These are phyloP conservation scores for Coccomyxa subellipsoidea DNA, from an alignment of 163 green algal genomes.

Conservation along the genomic window DNA sequence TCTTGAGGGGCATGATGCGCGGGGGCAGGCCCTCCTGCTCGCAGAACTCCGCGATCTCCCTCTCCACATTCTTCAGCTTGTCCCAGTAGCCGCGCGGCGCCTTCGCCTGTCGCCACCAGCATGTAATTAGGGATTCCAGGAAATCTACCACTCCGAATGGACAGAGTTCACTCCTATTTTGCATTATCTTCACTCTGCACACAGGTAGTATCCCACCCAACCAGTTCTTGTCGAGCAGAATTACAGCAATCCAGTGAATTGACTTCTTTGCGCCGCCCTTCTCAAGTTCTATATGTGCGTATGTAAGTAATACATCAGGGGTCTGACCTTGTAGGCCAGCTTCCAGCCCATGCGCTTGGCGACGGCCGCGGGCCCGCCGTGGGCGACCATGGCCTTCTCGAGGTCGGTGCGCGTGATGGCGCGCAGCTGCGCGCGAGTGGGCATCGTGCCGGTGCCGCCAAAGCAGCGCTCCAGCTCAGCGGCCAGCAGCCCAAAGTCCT, in stretches of 20 bases:
- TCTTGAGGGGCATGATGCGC: constrained; percentile 41
- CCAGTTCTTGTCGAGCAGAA: too few relatives aligned
- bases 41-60: constrained; percentile 55
- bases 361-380: constrained; percentile 49
- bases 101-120: background rate
- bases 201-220: too few relatives aligned
- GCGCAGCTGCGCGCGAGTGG: constrained; percentile 32
- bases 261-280: too few relatives aligned
- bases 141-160: too few relatives aligned
- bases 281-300: too few relatives aligned
- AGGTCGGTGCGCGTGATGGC: constrained; percentile 31
- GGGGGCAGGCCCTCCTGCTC: constrained; percentile 21
- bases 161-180: too few relatives aligned
- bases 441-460: constrained; percentile 26
- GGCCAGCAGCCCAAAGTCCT: constrained; percentile 35
- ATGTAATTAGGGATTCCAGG: background rate
- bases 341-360: constrained; percentile 50
- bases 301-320: too few relatives aligned
- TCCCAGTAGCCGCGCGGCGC: constrained; percentile 62
- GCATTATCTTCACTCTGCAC: too few relatives aligned
- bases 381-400: constrained; percentile 41
- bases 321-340: constrained; percentile 21
- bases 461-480: constrained; percentile 44
- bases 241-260: too few relatives aligned
- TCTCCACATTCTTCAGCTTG: constrained; percentile 40